These are phyloP conservation scores for Colletotrichum spinosum DNA, from an alignment of 2,329 filamentous ascomycete species.

Conservation along the genomic window DNA sequence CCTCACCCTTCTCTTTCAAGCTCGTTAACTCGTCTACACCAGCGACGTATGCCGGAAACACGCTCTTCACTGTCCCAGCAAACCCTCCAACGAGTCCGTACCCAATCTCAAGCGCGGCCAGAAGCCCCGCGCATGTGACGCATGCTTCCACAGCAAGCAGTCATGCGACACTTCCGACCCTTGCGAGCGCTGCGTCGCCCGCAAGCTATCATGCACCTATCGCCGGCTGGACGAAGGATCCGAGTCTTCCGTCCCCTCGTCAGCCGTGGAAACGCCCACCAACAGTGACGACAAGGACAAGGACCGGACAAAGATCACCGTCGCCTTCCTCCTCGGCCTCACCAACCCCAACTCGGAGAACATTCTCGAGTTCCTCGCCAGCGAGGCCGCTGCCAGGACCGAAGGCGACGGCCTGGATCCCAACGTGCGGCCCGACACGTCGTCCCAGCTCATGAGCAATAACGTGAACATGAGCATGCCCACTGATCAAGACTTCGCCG, in stretches of 20 bases:
- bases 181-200: constrained; percentile 42
- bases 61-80: constrained; percentile 39
- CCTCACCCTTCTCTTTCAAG: neutral
- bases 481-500: constrained; percentile 26
- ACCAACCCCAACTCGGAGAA: constrained; percentile 42
- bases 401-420: constrained; percentile 27
- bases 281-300: constrained; percentile 15
- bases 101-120: constrained; percentile 43
- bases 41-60: constrained; percentile 45
- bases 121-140: constrained; percentile 44
- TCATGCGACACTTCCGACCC: constrained; percentile 43
- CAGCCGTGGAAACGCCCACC: neutral
- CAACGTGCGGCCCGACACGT: constrained; percentile 1
- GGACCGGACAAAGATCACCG: constrained; percentile 38
- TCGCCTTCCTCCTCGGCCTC: constrained; percentile 42
- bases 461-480: constrained; percentile 1
- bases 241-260: neutral
- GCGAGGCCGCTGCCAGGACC: constrained; percentile 30
- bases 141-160: constrained; percentile 45
- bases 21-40: neutral
- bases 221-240: constrained; percentile 20
- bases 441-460: neutral
- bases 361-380: constrained; percentile 40
- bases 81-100: constrained; percentile 24
- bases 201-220: constrained; percentile 40